Evolutionary conservation across 768 basidiomycete genomes (phyloP), one percentile per base, ranked within the genome.

Genomic region (Terana coerulea): DNA sequence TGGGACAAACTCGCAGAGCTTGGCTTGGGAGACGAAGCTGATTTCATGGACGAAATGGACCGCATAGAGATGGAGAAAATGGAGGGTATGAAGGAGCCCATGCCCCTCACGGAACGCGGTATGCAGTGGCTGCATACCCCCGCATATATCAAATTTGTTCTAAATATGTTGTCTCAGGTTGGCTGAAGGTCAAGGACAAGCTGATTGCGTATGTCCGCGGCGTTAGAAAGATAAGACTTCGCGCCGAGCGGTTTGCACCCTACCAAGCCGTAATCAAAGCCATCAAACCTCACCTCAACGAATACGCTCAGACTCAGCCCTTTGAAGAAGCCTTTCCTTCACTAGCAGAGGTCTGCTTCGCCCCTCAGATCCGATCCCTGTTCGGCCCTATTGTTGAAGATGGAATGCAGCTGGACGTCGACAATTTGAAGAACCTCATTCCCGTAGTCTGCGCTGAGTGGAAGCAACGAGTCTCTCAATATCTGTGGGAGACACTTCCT

Each of bases 61-160:
- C 22, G 5, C 5, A 11, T 40, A 17, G 24, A 39, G 17, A 17
- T 34, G 17, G 10, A 34, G 2, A 34, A 37, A 17, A 36, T 40
- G 34, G 35, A 49, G 35, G 47, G 35, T 8, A 36, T 51, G 49
- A 41, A 49, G 14, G 35, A 49, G 47, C 47, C 47, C 3, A 49
- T 26, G 2, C 35, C 47, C 5, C 35, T 49, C 25, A 49, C 47
- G 12, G 26, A 37, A 17, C 47, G 47, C 11, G 29, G 47, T 49
- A 37, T 11, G 35, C 39, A 7, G 12, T 36, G n/a, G n/a, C 34
- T n/a, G 24, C n/a, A 15, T 26, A 3, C n/a, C n/a, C 12, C 40
- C 14, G 10, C 17, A n/a, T 10, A 15, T 6, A n/a, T 15, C 19
- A 8, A 25, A 31, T 3, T 15, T 42, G n/a, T 29, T 31, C 25